Percentiles rank a stretch among this genome's conserved stretches.
Evolutionary conservation across 768 basidiomycete species (phyloP).

Genomic region (Serendipita sp.): DNA sequence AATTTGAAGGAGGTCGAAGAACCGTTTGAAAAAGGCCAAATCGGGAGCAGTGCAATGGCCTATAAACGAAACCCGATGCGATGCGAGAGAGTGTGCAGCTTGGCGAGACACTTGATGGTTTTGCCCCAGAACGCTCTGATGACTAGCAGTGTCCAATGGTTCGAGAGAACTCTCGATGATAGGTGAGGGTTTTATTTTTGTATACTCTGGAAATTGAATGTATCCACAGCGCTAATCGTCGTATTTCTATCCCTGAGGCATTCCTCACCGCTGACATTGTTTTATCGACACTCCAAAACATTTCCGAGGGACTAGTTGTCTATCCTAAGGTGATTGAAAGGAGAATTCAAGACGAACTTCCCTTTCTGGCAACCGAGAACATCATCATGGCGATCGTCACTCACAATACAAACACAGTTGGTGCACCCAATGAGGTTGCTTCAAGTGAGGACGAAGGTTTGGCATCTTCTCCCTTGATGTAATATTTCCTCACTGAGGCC

Average conservation of each 20-base stretch:
- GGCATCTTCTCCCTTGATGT: background rate
- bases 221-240: slow-evolving; percentile 69
- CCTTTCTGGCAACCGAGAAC: slow-evolving; percentile 99
- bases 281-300: slow-evolving; percentile 86
- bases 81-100: slow-evolving; percentile 89
- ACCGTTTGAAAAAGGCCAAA: slow-evolving; percentile 97
- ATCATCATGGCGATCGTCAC: slow-evolving; percentile 97
- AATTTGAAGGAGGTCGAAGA: slow-evolving; percentile 99
- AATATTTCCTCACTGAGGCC: slow-evolving; percentile 2
- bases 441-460: background rate
- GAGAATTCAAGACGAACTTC: slow-evolving; percentile 84
- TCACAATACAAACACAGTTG: slow-evolving; percentile 10
- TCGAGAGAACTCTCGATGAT: slow-evolving; percentile 95
- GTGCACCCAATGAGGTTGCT: background rate
- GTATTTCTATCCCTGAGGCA: slow-evolving; percentile 91
- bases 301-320: slow-evolving; percentile 97
- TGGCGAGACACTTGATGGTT: slow-evolving; percentile 90
- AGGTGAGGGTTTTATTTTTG: slow-evolving; percentile 32
- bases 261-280: slow-evolving; percentile 96
- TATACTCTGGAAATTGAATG: background rate
- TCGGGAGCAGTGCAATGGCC: slow-evolving; percentile 94
- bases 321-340: slow-evolving; percentile 92
- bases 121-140: slow-evolving; percentile 92
- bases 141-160: slow-evolving; percentile 94
- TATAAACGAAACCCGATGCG: slow-evolving; percentile 99